Base-by-base conservation (phyloP, 1,284 basidiomycete species). In the Microbotryum intermedium region DNA sequence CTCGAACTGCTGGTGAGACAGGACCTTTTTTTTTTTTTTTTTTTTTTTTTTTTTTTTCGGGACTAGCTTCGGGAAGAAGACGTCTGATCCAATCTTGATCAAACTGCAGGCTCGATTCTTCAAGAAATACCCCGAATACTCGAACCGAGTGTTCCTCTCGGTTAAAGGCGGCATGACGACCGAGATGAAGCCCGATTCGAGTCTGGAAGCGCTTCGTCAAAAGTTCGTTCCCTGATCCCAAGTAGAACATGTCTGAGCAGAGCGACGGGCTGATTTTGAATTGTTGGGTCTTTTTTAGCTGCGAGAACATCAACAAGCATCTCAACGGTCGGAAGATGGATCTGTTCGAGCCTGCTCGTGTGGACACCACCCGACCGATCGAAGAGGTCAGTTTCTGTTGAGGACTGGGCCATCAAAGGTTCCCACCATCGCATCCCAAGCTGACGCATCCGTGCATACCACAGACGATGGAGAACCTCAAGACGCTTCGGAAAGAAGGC, bases 281-380 rank as follows among this genome's bases (percentile, higher is more conserved):
- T 39, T 39, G n/a, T 16, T 39, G 34, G 34, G 34, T 39, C n/a
- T 18, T 16, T 1, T 16, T 39, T 39, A 39, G 34, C 34, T 39
- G 34, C 29, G 53, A 61, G 11, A 64, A 65, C 50, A 66, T 72
- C 61, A 72, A 72, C 58, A 58, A 55, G n/a, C 26, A 26, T 7
- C 65, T 65, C 18, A 63, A 59, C 42, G 57, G 59, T 23, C 64
- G 68, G 48, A 73, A 72, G 62, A 70, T 72, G 70, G 72, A 73
- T 50, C 42, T 72, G 11, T 73, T 71, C 55, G 63, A 72, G 55
- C 54, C 59, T 42, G 70, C 67, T 0, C 53, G 71, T 7, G 49
- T 62, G 9, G 62, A 64, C 47, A 59, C 42, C 44, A 46, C 49
- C 6, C 21, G 49, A 5, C 60, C 61, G 9, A 59, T 68, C n/a